These are phyloP conservation scores for Punica granatum DNA, from an alignment of 345 rosid species.

Conservation along the genomic window DNA sequence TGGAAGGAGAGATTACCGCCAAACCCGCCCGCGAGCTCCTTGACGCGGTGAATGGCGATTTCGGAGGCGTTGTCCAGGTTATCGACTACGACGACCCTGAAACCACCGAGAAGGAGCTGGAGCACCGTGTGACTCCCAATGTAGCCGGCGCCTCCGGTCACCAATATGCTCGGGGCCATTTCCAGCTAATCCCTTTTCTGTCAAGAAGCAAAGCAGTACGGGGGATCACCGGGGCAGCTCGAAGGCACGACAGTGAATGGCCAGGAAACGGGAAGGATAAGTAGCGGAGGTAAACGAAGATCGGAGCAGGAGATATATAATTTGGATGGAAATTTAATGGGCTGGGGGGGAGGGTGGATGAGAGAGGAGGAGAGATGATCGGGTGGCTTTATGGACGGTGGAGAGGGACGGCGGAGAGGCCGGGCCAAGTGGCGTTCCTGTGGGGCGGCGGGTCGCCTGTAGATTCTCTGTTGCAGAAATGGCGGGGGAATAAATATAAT, in stretches of 20 bases:
- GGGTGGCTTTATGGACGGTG: neutral
- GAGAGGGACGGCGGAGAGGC: neutral
- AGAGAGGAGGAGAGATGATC: neutral
- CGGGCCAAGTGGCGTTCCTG: neutral
- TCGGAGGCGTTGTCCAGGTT: slow-evolving; percentile 76
- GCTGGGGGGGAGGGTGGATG: neutral
- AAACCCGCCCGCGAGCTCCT: slow-evolving; percentile 54
- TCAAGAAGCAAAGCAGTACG: no score
- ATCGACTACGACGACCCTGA: slow-evolving; percentile 63
- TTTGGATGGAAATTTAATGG: neutral
- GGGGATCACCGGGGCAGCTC: neutral
- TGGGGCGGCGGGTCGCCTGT: neutral
- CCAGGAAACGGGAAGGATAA: neutral
- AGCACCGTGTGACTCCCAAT: slow-evolving; percentile 97
- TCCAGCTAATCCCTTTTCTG: no score
- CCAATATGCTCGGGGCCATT: slow-evolving; percentile 51
- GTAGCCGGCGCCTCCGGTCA: slow-evolving; percentile 98
- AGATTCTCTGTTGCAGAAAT: neutral
- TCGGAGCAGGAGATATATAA: neutral
- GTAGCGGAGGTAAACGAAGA: neutral
- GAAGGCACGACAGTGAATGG: neutral
- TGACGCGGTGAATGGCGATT: slow-evolving; percentile 53
- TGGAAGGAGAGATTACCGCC: slow-evolving; percentile 51
- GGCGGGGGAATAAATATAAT: no score
- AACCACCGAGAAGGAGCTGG: slow-evolving; percentile 71